Percentiles rank a stretch among this genome's conserved stretches.
These are phyloP conservation scores for Sisymbrium altissimum DNA, from an alignment of 345 rosid species.

Conservation along the genomic window DNA sequence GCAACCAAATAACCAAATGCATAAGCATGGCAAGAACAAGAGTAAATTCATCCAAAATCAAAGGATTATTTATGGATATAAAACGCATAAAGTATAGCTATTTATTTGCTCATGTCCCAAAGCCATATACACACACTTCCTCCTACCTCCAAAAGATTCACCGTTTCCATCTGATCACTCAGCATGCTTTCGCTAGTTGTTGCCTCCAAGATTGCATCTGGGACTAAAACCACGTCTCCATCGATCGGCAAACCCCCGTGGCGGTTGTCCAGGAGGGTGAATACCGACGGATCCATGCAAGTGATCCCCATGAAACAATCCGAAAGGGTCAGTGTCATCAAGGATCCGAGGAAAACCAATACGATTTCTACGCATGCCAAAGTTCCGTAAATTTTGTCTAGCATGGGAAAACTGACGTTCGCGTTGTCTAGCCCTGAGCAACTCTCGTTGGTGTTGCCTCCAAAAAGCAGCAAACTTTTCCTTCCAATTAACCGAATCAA, in stretches of 20 bases:
- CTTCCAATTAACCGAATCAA: conserved; percentile 44
- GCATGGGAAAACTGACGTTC: neutral
- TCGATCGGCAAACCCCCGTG: neutral
- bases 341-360: neutral
- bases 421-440: conserved; percentile 13
- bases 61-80: neutral
- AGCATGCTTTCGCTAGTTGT: neutral
- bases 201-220: conserved; percentile 43
- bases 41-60: neutral
- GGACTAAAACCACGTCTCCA: conserved; percentile 21
- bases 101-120: conserved; percentile 4
- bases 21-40: neutral
- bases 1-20: neutral
- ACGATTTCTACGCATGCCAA: neutral
- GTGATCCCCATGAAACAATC: conserved; percentile 35
- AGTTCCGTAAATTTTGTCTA: neutral
- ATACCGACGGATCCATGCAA: conserved; percentile 28
- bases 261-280: conserved; percentile 18
- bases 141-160: neutral
- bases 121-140: neutral
- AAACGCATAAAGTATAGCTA: neutral
- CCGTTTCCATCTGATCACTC: neutral
- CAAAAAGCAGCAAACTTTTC: conserved; percentile 32
- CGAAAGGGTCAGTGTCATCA: conserved; percentile 25
- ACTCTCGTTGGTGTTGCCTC: conserved; percentile 22